These are phyloP conservation scores for Bruguiera parviflora DNA, from an alignment of 345 rosid genomes.

Conservation along the genomic window DNA sequence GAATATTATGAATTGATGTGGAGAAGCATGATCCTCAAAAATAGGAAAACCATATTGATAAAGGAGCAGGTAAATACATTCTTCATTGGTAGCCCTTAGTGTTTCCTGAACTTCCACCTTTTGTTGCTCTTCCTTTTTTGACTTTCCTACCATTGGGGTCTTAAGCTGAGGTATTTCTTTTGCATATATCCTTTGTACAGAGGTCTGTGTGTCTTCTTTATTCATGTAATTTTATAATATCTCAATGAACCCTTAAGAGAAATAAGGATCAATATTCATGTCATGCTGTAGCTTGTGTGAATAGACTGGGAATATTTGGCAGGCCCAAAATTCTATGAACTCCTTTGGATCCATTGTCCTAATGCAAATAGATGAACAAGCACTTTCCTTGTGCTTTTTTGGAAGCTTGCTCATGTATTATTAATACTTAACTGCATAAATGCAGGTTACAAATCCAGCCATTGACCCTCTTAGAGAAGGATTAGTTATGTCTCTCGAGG, in stretches of 20 bases:
- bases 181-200: neutral
- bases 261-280: neutral
- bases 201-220: neutral
- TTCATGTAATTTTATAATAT: neutral
- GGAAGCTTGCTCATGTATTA: neutral
- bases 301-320: neutral
- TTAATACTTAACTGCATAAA: conserved; percentile 13
- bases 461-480: conserved; percentile 98
- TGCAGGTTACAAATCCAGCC: conserved; percentile 97
- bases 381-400: neutral
- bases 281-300: neutral
- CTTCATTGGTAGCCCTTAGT: neutral
- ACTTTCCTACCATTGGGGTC: neutral
- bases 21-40: neutral
- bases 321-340: neutral
- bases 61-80: neutral
- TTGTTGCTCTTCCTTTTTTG: neutral
- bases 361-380: neutral
- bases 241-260: neutral
- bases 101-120: neutral
- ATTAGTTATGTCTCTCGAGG: conserved; percentile 96
- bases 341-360: neutral
- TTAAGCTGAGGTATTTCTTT: neutral
- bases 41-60: too few species aligned
- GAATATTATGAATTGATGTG: neutral